Base-by-base conservation (phyloP, 345 rosid species). In the Citrus australasica region DNA sequence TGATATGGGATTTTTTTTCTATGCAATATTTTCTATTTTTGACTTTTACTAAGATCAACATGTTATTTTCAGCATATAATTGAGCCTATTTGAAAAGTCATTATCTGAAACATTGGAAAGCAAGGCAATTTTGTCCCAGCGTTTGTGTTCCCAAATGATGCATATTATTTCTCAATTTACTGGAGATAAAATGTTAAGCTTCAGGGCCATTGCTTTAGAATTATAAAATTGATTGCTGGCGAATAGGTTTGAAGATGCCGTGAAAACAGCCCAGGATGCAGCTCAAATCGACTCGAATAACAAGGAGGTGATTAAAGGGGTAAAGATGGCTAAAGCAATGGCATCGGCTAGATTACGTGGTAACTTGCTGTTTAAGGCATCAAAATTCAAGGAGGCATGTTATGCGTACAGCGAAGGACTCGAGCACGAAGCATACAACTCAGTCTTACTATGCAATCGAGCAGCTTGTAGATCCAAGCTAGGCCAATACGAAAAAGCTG, bases 381-480 rank as follows among this genome's bases (percentile, higher is more conserved):
- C 88, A 3, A 91, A 87, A 48, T 90, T 88, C 75, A 64, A 79
- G 14, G 90, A 86, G 70, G 99, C 99, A 32, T 88, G 92, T 78
- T 77, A 71, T 62, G 89, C 87, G 9, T 96, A 96, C 77, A 87
- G 89, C 69, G 97, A 92, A 81, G 98, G 99, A 37, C 90, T 96
- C 1, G 92, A 92, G 60, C 71, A 88, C 25, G 97, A 90, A 14
- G 92, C 97, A 0, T 75, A 78, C 71, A 96, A 89, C 85, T 87
- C 99, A n/a, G 84, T 94, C 63, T 83, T 95, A 84, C 85, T 95
- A 0, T 90, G 98, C 82, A 95, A 95, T 79, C 91, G 99, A 82
- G 99, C 99, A 7, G 97, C 97, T 14, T 92, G 97, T 33, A 84
- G 90, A 59, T 88, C 84, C 65, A 95, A 90, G 86, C 87, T 92